Base-by-base conservation (phyloP, 768 basidiomycete species). In the Boletus tomentosulus region DNA sequence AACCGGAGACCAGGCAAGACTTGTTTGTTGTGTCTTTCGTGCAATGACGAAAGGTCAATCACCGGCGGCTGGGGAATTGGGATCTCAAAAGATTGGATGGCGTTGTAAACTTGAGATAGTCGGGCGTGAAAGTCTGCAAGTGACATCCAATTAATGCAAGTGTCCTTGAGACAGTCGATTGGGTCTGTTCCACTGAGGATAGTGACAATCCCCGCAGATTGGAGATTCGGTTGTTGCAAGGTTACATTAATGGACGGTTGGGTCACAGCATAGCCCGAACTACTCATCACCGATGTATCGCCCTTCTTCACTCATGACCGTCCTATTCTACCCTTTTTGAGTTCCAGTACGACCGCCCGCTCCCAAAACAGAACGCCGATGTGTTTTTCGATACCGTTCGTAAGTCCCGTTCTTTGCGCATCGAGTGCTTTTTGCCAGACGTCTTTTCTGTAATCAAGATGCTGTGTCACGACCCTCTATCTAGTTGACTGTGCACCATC, bases 401-500 rank as follows among this genome's bases (percentile, higher is more conserved):
- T 86, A 66, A 16, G 76, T 57, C 47, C 48, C 34, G 13, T 15
- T 30, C 12, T 12, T 8, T 16, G 16, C 6, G n/a, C 37, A 27
- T 50, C 15, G n/a, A 13, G 3, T 19, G 7, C 4, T 31, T n/a
- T 3, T 12, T 25, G 13, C n/a, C 2, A 30, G 48, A 19, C 45
- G 7, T 47, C 49, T 31, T 53, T 28, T 44, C 10, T 45, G 22
- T 37, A 42, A 31, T 58, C 28, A 6, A 89, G 87, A 60, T 84
- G 83, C 57, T 76, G 74, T 38, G 71, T 86, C 0, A 79, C 82
- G 0, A 51, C 64, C 16, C 48, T 88, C 0, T 58, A 62, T 5
- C 62, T 86, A 2, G 78, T 89, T 89, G 57, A 71, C 89, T 8
- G 78, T 86, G 3, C 78, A 82, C 57, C 75, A 84, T 56, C 81